These are phyloP conservation scores for Balansia obtecta DNA, from an alignment of 2,329 filamentous ascomycete species.

Conservation along the genomic window DNA sequence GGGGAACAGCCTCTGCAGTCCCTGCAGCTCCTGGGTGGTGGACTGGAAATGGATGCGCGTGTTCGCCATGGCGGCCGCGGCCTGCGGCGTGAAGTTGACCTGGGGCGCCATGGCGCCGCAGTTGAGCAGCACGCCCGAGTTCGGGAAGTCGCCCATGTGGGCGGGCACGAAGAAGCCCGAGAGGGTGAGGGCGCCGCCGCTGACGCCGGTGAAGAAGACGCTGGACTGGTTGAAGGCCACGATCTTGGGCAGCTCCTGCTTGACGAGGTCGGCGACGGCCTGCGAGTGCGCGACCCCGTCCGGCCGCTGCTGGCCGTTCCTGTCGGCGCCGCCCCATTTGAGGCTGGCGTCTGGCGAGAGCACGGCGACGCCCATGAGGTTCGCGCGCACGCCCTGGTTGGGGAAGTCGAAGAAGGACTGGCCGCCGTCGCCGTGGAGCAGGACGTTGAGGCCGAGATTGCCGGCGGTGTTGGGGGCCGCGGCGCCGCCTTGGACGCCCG, in stretches of 20 bases:
- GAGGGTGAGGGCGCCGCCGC: constrained; percentile 40
- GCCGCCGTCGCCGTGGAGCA: constrained; percentile 48
- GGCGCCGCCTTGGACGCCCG: constrained; percentile 34
- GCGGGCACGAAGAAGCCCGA: constrained; percentile 45
- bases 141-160: constrained; percentile 37
- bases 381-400: constrained; percentile 37
- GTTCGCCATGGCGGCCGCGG: constrained; percentile 25
- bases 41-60: constrained; percentile 45
- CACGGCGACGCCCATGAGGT: constrained; percentile 38
- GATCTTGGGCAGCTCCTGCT: constrained; percentile 34
- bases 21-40: constrained; percentile 35
- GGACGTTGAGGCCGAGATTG: constrained; percentile 38
- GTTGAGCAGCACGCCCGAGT: constrained; percentile 40
- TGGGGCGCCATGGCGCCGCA: constrained; percentile 43
- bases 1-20: constrained; percentile 38
- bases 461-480: constrained; percentile 19
- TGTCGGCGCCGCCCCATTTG: constrained; percentile 44
- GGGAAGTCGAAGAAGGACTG: constrained; percentile 47
- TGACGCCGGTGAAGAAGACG: constrained; percentile 46
- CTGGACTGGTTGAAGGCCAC: constrained; percentile 39
- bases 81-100: constrained; percentile 32
- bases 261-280: constrained; percentile 40
- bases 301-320: constrained; percentile 33
- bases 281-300: constrained; percentile 44
- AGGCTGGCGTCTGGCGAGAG: constrained; percentile 41